Conservation (phyloP, 805 yeast genomes). For the Saccharomycopsis microspora region DNA sequence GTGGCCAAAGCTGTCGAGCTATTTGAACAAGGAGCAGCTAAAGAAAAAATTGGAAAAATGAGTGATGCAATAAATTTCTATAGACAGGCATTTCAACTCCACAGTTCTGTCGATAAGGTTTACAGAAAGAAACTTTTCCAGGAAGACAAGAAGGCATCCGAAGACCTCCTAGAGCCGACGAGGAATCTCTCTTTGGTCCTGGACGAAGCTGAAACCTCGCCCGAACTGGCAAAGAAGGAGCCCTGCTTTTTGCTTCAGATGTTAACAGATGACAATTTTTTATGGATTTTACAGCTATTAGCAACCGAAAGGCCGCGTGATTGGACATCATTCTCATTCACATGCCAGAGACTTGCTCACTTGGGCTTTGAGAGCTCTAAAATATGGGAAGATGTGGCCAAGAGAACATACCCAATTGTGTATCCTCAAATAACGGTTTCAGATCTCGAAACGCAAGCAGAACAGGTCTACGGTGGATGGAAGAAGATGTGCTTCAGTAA, state of each 20-base stretch:
- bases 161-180: neutral
- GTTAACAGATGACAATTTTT: constrained; percentile 50
- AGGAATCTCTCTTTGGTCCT: neutral
- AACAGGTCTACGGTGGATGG: constrained; percentile 21
- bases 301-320: constrained; percentile 41
- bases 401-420: neutral
- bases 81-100: constrained; percentile 54
- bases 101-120: constrained; percentile 50
- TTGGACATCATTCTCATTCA: constrained; percentile 50
- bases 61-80: constrained; percentile 73
- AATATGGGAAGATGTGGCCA: constrained; percentile 9
- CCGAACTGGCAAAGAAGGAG: constrained; percentile 13
- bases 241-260: constrained; percentile 28
- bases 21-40: constrained; percentile 60
- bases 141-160: neutral
- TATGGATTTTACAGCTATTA: constrained; percentile 36
- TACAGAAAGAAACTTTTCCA: constrained; percentile 37
- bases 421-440: neutral
- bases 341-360: constrained; percentile 38
- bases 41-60: constrained; percentile 64
- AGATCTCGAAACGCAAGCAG: constrained; percentile 1
- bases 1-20: constrained; percentile 38
- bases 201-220: neutral
- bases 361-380: constrained; percentile 10
- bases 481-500: constrained; percentile 44